Percentiles rank a stretch among this genome's conserved stretches.
These are phyloP conservation scores for Sporothrix pseudoabietina DNA, from an alignment of 2,329 filamentous ascomycete species.

Conservation along the genomic window DNA sequence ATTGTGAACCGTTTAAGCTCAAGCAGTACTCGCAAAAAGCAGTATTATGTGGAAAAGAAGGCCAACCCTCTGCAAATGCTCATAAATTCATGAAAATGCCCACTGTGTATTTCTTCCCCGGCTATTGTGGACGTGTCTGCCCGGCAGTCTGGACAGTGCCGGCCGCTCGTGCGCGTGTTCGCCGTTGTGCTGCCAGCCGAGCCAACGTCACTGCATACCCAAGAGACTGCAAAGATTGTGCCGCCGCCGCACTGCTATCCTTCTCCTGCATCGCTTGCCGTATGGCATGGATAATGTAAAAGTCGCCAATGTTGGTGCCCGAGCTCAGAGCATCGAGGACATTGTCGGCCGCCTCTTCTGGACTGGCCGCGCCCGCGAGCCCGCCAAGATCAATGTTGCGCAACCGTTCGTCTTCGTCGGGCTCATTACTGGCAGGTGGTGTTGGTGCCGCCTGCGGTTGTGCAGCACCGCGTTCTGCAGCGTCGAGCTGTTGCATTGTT, in stretches of 20 bases:
- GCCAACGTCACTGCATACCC: slow-evolving; percentile 58
- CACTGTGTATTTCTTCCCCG: background rate
- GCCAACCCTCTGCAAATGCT: background rate
- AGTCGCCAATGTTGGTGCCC: slow-evolving; percentile 58
- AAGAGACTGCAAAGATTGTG: slow-evolving; percentile 56
- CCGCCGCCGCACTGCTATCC: slow-evolving; percentile 53
- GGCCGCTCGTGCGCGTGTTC: slow-evolving; percentile 39
- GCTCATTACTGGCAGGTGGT: slow-evolving; percentile 30
- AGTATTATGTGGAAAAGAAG: background rate
- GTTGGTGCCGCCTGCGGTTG: slow-evolving; percentile 28
- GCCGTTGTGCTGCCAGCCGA: slow-evolving; percentile 35
- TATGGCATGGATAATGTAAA: slow-evolving; percentile 55
- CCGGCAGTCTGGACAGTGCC: slow-evolving; percentile 36
- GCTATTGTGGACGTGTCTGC: slow-evolving; percentile 55
- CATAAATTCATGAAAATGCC: slow-evolving; percentile 13
- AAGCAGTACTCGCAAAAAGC: slow-evolving; percentile 20
- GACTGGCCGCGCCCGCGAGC: slow-evolving; percentile 33
- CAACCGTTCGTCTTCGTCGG: slow-evolving; percentile 33
- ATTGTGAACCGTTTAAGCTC: background rate
- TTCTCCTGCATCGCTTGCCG: slow-evolving; percentile 38
- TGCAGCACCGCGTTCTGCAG: slow-evolving; percentile 20
- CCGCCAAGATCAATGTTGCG: slow-evolving; percentile 28
- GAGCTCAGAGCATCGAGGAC: slow-evolving; percentile 55
- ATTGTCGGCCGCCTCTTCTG: slow-evolving; percentile 42
- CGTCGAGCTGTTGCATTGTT: slow-evolving; percentile 35